Conservation (phyloP, 202 grass and related monocot genomes). For the Dendrocalamus latiflorus region DNA sequence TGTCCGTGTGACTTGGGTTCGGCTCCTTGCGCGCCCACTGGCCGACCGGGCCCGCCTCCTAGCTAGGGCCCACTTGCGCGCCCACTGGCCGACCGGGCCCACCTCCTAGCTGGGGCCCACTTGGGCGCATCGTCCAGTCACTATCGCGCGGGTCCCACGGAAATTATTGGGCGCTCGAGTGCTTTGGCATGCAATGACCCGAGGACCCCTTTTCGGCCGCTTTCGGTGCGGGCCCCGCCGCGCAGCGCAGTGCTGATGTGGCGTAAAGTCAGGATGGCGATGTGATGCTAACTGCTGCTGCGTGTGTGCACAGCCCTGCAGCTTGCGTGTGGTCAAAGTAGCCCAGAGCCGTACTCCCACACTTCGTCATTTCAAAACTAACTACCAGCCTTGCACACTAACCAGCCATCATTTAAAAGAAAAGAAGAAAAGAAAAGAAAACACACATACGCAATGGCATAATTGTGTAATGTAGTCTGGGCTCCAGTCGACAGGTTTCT, state of each 20-base stretch:
- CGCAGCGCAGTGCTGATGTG: not conserved
- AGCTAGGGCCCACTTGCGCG: too few relatives aligned
- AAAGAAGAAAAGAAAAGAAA: too few relatives aligned
- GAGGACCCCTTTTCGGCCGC: conserved; percentile 32
- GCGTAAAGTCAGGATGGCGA: not conserved
- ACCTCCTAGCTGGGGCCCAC: not conserved
- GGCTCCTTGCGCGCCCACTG: too few relatives aligned
- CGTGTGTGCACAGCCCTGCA: not conserved
- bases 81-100: not conserved
- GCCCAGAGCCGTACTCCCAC: too few relatives aligned
- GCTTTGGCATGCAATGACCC: conserved; percentile 11
- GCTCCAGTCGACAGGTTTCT: too few relatives aligned
- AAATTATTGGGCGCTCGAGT: conserved; percentile 50
- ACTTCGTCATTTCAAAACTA: not conserved
- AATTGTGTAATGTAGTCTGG: too few relatives aligned
- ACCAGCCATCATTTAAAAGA: not conserved
- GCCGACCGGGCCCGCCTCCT: too few relatives aligned
- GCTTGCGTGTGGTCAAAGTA: too few relatives aligned
- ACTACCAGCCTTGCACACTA: not conserved
- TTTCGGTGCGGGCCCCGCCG: not conserved
- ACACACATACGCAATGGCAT: too few relatives aligned
- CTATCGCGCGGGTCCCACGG: not conserved
- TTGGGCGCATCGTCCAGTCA: conserved; percentile 4
- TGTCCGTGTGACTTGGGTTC: not conserved
- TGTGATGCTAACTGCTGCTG: not conserved